Evolutionary conservation across 805 yeast genomes (phyloP).

Genomic region (Debaryomyces castellii): DNA sequence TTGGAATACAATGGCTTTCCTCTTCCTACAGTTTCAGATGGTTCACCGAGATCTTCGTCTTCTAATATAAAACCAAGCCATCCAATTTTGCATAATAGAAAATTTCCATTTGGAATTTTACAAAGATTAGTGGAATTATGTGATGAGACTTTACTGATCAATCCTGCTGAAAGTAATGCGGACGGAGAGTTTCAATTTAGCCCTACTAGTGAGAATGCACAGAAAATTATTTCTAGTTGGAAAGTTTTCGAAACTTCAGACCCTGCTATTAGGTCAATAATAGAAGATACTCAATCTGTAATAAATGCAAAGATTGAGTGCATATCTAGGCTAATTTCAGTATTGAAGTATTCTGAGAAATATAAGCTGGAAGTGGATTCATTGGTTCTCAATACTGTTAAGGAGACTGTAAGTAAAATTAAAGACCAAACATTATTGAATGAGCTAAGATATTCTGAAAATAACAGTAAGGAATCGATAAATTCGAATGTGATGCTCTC

Average conservation of each 20-base stretch:
- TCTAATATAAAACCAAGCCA: slow-evolving; percentile 17
- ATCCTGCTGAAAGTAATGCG: slow-evolving; percentile 47
- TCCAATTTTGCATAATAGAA: slow-evolving; percentile 41
- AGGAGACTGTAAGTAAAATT: slow-evolving; percentile 59
- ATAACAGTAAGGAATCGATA: slow-evolving; percentile 14
- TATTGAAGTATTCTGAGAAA: slow-evolving; percentile 70
- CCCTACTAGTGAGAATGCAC: slow-evolving; percentile 60
- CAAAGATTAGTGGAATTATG: slow-evolving; percentile 61
- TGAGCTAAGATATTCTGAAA: slow-evolving; percentile 17
- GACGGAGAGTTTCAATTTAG: slow-evolving; percentile 42
- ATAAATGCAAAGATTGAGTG: slow-evolving; percentile 68
- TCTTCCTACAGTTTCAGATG: slow-evolving; percentile 31
- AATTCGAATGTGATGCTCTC: slow-evolving; percentile 9
- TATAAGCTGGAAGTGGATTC: slow-evolving; percentile 77
- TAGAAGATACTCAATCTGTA: slow-evolving; percentile 64
- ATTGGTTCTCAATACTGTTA: slow-evolving; percentile 61
- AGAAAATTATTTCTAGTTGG: slow-evolving; percentile 45
- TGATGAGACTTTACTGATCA: slow-evolving; percentile 71
- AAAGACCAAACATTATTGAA: slow-evolving; percentile 31
- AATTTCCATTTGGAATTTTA: slow-evolving; percentile 65
- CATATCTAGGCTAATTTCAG: slow-evolving; percentile 67
- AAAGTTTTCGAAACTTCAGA: slow-evolving; percentile 56
- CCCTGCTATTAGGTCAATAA: slow-evolving; percentile 59
- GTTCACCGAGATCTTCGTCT: slow-evolving; percentile 20
- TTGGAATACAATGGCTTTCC: slow-evolving; percentile 60